Percentiles rank a stretch among this genome's conserved stretches.
Evolutionary conservation across 1,139 yeast genomes (phyloP).

Genomic region (Saccharomyces hybrid): DNA sequence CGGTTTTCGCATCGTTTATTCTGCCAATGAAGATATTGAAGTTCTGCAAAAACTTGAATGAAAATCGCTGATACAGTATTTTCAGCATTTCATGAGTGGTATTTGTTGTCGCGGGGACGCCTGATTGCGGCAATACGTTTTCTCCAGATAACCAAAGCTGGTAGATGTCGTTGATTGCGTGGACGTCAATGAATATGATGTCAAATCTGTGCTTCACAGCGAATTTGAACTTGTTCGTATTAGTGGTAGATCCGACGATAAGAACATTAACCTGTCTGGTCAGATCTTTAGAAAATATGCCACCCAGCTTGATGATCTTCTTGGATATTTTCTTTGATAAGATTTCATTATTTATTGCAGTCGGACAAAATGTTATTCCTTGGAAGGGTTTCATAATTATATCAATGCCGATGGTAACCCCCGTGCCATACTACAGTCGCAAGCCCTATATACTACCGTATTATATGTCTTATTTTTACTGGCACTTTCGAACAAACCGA

Average conservation of each 20-base stretch:
- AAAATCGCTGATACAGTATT: slow-evolving; percentile 17
- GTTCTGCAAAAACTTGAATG: slow-evolving; percentile 19
- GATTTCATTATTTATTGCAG: slow-evolving; percentile 23
- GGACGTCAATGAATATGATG: slow-evolving; percentile 22
- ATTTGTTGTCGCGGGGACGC: slow-evolving; percentile 5
- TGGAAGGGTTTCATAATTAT: slow-evolving; percentile 24
- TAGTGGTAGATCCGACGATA: slow-evolving; percentile 18
- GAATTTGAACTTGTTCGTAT: slow-evolving; percentile 26
- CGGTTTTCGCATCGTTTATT: slow-evolving; percentile 8
- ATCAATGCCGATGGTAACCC: background rate
- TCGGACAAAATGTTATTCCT: slow-evolving; percentile 29
- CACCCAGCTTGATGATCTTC: slow-evolving; percentile 29
- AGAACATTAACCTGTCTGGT: slow-evolving; percentile 27
- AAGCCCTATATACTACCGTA: background rate
- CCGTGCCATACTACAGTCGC: background rate
- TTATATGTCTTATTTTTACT: background rate
- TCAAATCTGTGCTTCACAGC: slow-evolving; percentile 26
- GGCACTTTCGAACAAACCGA: background rate
- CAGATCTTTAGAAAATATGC: slow-evolving; percentile 24
- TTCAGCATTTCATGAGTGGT: slow-evolving; percentile 13
- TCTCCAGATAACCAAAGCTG: slow-evolving; percentile 29
- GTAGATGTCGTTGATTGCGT: slow-evolving; percentile 20
- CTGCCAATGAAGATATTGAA: slow-evolving; percentile 29
- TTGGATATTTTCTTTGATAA: slow-evolving; percentile 15
- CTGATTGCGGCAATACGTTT: slow-evolving; percentile 17